Evolutionary conservation across 2,329 filamentous ascomycete genomes (phyloP).

Genomic region (Colletotrichum spinosum): DNA sequence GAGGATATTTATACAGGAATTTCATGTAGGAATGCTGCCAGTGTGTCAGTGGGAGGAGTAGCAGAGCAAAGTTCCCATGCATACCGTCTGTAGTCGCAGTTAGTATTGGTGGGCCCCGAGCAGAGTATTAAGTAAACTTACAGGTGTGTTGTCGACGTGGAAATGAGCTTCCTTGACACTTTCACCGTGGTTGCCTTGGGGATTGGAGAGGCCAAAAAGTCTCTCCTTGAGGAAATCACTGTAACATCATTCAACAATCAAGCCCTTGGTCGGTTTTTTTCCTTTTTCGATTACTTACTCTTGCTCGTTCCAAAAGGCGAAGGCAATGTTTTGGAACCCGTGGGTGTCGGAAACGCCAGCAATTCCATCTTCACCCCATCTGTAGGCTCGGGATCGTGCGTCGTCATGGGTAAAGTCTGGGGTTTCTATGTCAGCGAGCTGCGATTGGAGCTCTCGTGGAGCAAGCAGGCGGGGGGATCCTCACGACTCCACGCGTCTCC

Average conservation of each 20-base stretch:
- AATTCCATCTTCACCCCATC: constrained; percentile 98
- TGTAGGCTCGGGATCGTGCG: constrained; percentile 86
- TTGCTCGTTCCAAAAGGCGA: constrained; percentile 98
- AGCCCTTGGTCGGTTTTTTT: constrained; percentile 35
- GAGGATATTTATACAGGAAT: constrained; percentile 96
- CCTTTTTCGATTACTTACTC: constrained; percentile 71
- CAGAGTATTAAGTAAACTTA: constrained; percentile 46
- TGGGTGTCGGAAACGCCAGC: constrained; percentile 94
- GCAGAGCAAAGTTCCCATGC: background rate
- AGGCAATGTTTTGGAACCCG: constrained; percentile 90
- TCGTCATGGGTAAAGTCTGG: constrained; percentile 94
- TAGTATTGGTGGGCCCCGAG: background rate
- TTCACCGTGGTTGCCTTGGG: constrained; percentile 96
- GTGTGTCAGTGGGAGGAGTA: constrained; percentile 36
- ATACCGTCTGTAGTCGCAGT: constrained; percentile 36
- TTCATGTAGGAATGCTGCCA: constrained; percentile 97
- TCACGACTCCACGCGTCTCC: constrained; percentile 96
- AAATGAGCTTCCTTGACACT: constrained; percentile 98
- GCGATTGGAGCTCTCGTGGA: constrained; percentile 33
- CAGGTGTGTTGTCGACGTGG: constrained; percentile 92
- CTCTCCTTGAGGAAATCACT: constrained; percentile 95
- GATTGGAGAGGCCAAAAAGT: constrained; percentile 94
- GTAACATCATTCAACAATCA: constrained; percentile 50
- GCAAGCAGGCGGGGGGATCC: constrained; percentile 50
- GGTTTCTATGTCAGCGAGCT: constrained; percentile 35